Conservation (phyloP, 2,329 filamentous ascomycete species). For the Hyphodiscus sp. region DNA sequence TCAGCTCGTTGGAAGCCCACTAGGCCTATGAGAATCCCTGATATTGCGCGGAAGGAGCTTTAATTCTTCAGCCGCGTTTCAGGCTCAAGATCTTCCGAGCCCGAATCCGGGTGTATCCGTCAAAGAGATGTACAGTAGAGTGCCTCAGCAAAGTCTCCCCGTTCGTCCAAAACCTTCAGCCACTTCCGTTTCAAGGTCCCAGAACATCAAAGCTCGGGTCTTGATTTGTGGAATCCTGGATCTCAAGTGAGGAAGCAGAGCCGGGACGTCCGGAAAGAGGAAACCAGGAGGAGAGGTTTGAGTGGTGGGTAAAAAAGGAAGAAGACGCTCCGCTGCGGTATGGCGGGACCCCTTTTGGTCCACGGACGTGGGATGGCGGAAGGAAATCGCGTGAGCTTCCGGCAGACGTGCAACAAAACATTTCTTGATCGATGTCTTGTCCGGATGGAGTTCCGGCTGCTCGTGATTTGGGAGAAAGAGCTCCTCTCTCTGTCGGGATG, state of each 20-base stretch:
- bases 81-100: not conserved
- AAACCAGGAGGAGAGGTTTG: not conserved
- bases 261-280: not conserved
- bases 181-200: not conserved
- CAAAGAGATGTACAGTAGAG: not conserved
- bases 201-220: not conserved
- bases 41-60: not conserved
- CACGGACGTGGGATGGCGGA: not conserved
- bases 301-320: not conserved
- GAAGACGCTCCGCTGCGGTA: not conserved
- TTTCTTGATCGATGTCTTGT: not conserved
- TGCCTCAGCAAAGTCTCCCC: too few relatives aligned
- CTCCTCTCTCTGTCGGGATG: too few relatives aligned
- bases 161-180: not conserved
- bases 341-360: too few relatives aligned
- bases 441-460: not conserved
- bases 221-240: not conserved
- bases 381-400: not conserved
- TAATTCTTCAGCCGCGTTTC: not conserved
- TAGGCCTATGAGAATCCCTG: not conserved
- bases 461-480: not conserved
- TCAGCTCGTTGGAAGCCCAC: not conserved
- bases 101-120: not conserved
- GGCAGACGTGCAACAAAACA: not conserved
- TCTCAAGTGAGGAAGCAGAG: not conserved